Evolutionary conservation across 2,329 filamentous ascomycete species (phyloP).

Genomic region (Lachnellula cervina): DNA sequence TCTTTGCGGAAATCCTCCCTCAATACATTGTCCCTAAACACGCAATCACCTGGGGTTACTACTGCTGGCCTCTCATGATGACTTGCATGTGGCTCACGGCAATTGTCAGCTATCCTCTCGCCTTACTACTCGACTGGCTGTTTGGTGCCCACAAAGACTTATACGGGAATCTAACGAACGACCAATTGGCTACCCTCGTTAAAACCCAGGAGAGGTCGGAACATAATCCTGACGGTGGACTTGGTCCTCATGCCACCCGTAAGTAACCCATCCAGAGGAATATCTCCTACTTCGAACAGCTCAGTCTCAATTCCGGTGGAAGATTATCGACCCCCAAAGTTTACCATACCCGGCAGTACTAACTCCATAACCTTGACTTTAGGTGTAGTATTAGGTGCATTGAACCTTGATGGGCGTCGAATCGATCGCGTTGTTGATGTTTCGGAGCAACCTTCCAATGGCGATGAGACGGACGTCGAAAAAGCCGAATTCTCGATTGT

Average conservation of each 20-base stretch:
- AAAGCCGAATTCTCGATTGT: constrained; percentile 12
- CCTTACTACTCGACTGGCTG: constrained; percentile 20
- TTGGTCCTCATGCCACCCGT: constrained; percentile 19
- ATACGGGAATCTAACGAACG: constrained; percentile 19
- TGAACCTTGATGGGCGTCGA: constrained; percentile 19
- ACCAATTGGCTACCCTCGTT: constrained; percentile 21
- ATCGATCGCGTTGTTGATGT: constrained; percentile 11
- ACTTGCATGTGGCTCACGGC: constrained; percentile 24
- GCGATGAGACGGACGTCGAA: constrained; percentile 18
- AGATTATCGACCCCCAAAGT: too few species aligned
- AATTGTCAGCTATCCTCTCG: constrained; percentile 22
- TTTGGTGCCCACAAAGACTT: constrained; percentile 6
- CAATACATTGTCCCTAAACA: constrained; percentile 24
- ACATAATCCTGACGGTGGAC: constrained; percentile 17
- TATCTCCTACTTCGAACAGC: too few species aligned
- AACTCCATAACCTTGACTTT: too few species aligned
- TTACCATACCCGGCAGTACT: too few species aligned
- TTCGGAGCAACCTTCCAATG: neutral
- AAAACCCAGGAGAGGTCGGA: constrained; percentile 21
- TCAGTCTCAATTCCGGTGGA: too few species aligned
- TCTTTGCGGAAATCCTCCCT: constrained; percentile 27
- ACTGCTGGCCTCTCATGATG: constrained; percentile 25
- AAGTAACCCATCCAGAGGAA: neutral
- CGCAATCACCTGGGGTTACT: constrained; percentile 24
- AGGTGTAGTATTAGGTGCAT: constrained; percentile 21